These are phyloP conservation scores for Pichia pseudocactophila DNA, from an alignment of 805 yeast species.

Conservation along the genomic window DNA sequence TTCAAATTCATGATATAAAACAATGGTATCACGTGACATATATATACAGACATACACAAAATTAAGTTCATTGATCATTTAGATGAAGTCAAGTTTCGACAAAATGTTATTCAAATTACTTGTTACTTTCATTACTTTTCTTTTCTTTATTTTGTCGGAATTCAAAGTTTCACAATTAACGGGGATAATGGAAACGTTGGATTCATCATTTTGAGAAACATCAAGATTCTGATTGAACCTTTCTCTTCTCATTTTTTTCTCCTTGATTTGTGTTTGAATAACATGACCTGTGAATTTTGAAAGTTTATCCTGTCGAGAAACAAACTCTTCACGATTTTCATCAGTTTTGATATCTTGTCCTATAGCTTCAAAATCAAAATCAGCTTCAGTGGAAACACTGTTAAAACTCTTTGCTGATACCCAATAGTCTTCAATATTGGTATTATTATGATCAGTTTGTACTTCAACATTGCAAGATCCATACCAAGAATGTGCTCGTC, in stretches of 20 bases:
- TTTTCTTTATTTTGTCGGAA: too few relatives aligned
- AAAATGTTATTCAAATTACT: neutral
- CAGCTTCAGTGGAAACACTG: neutral
- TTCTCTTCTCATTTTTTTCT: neutral
- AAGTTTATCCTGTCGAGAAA: neutral
- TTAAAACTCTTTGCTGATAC: neutral
- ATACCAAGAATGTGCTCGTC: neutral
- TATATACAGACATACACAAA: too few relatives aligned
- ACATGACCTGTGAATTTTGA: neutral
- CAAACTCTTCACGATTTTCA: neutral
- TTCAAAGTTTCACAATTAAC: too few relatives aligned
- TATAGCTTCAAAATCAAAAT: slow-evolving; percentile 1
- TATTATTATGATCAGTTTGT: neutral
- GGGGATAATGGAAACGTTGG: too few relatives aligned
- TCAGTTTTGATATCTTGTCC: neutral
- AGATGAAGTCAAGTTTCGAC: neutral
- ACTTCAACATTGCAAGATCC: neutral
- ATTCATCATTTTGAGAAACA: neutral
- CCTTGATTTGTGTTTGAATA: neutral
- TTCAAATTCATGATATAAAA: too few relatives aligned
- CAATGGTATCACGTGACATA: too few relatives aligned
- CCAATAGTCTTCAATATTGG: neutral
- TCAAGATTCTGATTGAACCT: neutral
- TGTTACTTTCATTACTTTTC: neutral
- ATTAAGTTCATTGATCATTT: too few relatives aligned